Evolutionary conservation across 2,329 filamentous ascomycete genomes (phyloP), one percentile per base, ranked within the genome.

Genomic region (Colletotrichum endophyticum): DNA sequence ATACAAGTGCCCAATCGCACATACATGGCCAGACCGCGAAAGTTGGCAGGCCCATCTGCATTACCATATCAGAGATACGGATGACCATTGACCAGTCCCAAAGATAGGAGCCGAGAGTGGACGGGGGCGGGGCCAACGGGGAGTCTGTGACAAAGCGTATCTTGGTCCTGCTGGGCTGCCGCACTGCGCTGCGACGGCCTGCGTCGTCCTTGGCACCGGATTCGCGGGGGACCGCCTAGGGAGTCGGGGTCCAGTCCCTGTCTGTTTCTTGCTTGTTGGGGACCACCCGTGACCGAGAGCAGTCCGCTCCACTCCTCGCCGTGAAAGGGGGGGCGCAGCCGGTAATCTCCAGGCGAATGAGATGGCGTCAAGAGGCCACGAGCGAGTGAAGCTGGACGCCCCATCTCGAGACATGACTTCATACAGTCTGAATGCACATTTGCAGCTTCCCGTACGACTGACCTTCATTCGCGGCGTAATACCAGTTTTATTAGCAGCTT

Each of bases 311-410:
- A 39, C 62, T 72, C 70, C 73, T 59, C 57, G 27, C 57, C 57
- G 49, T 27, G 32, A 22, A 53, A 32, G 27, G 49, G 39, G 63
- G 74, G 63, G 63, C 63, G 57, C 44, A 73, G 70, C 61, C 64
- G 70, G 73, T 16, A 63, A 59, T 74, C 36, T 67, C 73, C 69
- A 78, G 53, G 72, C 85, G 85, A 87, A 87, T 87, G 80, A 81
- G 81, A 84, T 78, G 80, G 77, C 82, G 80, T 81, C 79, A 79
- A 83, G 70, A 77, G 79, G 77, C 84, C 86, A 87, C 86, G 86
- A 83, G 85, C 73, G 79, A 78, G 66, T 76, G 77, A 22, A 22
- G 44, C 70, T 73, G 34, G 5, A 16, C 67, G 36, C 39, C 49
- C 59, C 22, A 34, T 70, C 25, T 74, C 28, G 49, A 30, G 57